Percentiles rank a stretch among this genome's conserved stretches.
These are phyloP conservation scores for Lenwebbia sp. DNA, from an alignment of 345 rosid genomes.

Conservation along the genomic window DNA sequence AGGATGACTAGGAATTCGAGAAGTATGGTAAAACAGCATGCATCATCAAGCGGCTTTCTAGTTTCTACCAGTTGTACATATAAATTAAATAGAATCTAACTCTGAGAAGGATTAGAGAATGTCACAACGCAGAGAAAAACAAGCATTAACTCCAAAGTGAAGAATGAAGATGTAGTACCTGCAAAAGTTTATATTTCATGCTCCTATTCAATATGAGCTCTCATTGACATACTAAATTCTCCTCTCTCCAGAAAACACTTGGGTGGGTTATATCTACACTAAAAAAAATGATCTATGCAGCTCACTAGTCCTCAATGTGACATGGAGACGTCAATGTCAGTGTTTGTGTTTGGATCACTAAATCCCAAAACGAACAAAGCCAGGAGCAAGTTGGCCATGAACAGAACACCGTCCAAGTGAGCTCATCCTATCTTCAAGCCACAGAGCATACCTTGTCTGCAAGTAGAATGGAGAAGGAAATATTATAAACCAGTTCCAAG, in stretches of 20 bases:
- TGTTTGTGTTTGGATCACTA: neutral
- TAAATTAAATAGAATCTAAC: neutral
- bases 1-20: no score
- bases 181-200: neutral
- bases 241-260: neutral
- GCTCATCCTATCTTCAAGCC: slow-evolving; percentile 21
- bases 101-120: neutral
- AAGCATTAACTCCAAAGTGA: neutral
- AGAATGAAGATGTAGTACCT: neutral
- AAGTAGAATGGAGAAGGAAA: neutral
- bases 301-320: neutral
- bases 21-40: no score
- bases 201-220: neutral
- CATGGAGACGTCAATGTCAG: neutral
- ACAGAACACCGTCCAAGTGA: neutral
- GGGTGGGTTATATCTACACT: neutral
- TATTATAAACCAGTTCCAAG: neutral
- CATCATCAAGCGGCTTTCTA: neutral
- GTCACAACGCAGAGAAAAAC: neutral
- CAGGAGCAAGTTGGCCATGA: neutral
- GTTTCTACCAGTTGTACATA: neutral
- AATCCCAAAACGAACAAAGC: neutral
- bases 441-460: slow-evolving; percentile 64
- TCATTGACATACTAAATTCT: neutral
- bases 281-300: neutral